Base-by-base conservation (phyloP, 2,329 filamentous ascomycete species). In the Incumbomyces delicatus region DNA sequence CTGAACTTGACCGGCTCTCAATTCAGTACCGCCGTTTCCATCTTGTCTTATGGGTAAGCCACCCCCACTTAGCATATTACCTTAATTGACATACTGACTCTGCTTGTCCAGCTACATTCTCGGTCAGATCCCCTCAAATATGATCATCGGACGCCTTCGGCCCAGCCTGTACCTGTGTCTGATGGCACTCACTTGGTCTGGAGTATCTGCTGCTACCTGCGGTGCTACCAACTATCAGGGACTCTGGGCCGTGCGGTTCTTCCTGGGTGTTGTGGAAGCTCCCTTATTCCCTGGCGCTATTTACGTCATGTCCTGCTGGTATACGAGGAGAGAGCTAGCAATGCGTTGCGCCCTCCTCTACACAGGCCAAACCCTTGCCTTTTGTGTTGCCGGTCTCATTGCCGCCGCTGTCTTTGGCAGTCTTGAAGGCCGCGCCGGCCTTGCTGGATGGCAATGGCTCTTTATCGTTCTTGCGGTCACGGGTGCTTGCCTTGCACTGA, bases 251-350 rank as follows among this genome's bases (percentile, higher is more conserved):
- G 60, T 63, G 22, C 59, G 69, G 2, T 68, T 70, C 46, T 61
- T 71, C 47, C 63, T 70, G 8, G 68, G 69, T 10, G 60, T 62
- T 2, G 63, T 67, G 16, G 69, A 71, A 51, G 63, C 61, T 6
- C 17, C 17, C 8, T 33, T 33, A 1, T 67, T 64, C 44, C 65
- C 65, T 7, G 67, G 66, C 17, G 60, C 68, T 34, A 57, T 61
- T 30, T 41, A 27, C 13, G 6, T 41, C 7, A n/a, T 41, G 10
- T 41, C 38, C n/a, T n/a, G 20, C 14, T 41, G 20, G 11, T 87
- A 87, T 56, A 85, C 80, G 0, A 73, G 81, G 37, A 77, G 78
- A 52, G 83, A 84, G 53, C 55, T 75, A 34, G 66, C 68, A 6
- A 59, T 66, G 34, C 61, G 72, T 1, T 72, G 73, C 44, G 66